Conservation (phyloP, 495 filamentous ascomycete genomes). For the Aspergillus carlsbadensis region DNA sequence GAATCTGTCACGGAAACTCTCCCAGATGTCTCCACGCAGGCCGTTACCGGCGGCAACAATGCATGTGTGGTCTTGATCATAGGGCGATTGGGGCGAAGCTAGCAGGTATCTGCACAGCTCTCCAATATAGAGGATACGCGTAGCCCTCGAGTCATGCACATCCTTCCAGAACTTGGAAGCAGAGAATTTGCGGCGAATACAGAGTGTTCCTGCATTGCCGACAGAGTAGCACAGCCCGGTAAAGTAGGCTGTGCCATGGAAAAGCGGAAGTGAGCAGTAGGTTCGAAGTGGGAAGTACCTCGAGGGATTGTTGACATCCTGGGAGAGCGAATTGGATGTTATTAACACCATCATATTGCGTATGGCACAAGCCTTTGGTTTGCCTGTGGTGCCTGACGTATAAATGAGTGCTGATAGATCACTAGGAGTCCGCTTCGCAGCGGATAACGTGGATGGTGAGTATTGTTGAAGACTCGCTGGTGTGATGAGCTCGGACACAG, state of each 20-base stretch:
- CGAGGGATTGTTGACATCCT: slow-evolving; percentile 33
- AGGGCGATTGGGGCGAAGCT: slow-evolving; percentile 65
- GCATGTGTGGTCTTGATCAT: slow-evolving; percentile 73
- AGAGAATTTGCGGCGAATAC: slow-evolving; percentile 71
- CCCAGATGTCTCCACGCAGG: slow-evolving; percentile 88
- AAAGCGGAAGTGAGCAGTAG: slow-evolving; percentile 91
- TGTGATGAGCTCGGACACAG: slow-evolving; percentile 49
- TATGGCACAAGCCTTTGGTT: slow-evolving; percentile 86
- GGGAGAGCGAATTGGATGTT: slow-evolving; percentile 38
- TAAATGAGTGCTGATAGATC: slow-evolving; percentile 74
- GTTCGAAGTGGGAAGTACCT: slow-evolving; percentile 62
- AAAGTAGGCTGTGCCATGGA: slow-evolving; percentile 78
- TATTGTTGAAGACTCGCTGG: slow-evolving; percentile 40
- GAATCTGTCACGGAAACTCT: slow-evolving; percentile 80
- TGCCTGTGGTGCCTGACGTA: slow-evolving; percentile 84
- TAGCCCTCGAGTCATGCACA: slow-evolving; percentile 71
- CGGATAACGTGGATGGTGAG: slow-evolving; percentile 27
- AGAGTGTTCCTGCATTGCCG: slow-evolving; percentile 43
- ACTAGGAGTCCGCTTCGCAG: slow-evolving; percentile 38
- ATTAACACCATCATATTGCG: slow-evolving; percentile 54
- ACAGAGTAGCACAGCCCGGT: slow-evolving; percentile 53
- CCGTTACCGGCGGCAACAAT: slow-evolving; percentile 85
- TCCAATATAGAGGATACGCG: slow-evolving; percentile 88
- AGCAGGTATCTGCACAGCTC: slow-evolving; percentile 92
- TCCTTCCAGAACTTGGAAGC: slow-evolving; percentile 86